These are phyloP conservation scores for Austroboletus rostrupii DNA, from an alignment of 1,284 basidiomycete species.

Conservation along the genomic window DNA sequence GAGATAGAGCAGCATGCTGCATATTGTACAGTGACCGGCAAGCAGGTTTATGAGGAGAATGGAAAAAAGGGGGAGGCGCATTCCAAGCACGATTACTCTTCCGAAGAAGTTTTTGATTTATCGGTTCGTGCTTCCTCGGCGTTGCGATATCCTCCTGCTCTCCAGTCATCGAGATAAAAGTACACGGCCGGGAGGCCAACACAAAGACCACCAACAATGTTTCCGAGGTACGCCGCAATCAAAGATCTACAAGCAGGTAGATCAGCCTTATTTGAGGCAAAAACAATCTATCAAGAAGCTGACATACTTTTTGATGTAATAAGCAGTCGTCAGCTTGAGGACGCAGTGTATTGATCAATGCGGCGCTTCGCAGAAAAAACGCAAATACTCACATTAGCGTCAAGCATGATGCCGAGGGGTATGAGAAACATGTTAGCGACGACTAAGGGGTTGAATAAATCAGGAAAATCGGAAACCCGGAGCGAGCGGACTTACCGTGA, in stretches of 20 bases:
- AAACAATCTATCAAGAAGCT: neutral
- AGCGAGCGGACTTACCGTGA: slow-evolving; percentile 47
- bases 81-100: no score
- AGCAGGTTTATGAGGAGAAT: neutral
- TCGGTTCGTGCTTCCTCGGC: slow-evolving; percentile 33
- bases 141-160: slow-evolving; percentile 34
- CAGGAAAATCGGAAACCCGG: neutral
- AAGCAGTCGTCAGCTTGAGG: slow-evolving; percentile 45
- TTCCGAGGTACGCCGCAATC: slow-evolving; percentile 65
- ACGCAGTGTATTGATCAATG: slow-evolving; percentile 5
- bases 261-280: neutral
- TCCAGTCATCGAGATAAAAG: slow-evolving; percentile 56
- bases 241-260: slow-evolving; percentile 44
- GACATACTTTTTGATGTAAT: slow-evolving; percentile 66
- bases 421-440: slow-evolving; percentile 75
- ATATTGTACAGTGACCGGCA: no score
- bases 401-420: slow-evolving; percentile 70
- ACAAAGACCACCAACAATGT: slow-evolving; percentile 63
- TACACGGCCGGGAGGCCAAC: slow-evolving; percentile 61
- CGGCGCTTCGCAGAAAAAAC: neutral
- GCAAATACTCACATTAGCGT: slow-evolving; percentile 48
- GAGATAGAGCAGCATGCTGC: no score
- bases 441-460: slow-evolving; percentile 33
- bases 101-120: slow-evolving; percentile 15
- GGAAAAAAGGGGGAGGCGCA: no score